Evolutionary conservation across 345 rosid genomes (phyloP), one percentile per base, ranked within the genome.

Genomic region (Rhizophora mangle): DNA sequence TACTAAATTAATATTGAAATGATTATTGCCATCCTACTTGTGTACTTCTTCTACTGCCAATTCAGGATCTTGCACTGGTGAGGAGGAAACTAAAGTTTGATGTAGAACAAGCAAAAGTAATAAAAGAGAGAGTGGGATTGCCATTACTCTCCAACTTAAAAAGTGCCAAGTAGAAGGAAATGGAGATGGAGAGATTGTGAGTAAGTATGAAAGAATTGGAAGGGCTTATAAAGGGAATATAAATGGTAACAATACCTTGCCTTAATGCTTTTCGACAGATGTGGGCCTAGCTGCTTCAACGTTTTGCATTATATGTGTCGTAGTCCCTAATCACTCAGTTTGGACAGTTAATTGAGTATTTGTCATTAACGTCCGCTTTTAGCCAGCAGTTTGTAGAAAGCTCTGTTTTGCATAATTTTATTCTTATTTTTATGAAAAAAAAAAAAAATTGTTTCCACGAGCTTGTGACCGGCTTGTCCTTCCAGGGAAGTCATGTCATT

Each of bases 21-120:
- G 13, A 10, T 55, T 54, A 16, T 55, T 22, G 13, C 22, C 8
- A 10, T 53, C 30, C 9, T 64, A 76, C 76, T 39, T 63, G 65
- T 67, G 68, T 8, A 76, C 75, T 76, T 76, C 72, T 11, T 71
- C 57, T 9, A 37, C 80, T 13, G 62, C 76, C 7, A 71, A 9
- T 31, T 71, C 75, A 49, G 80, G 80, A 63, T 76, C 75, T 22
- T 72, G 68, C n/a, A 67, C 61, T 8, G 69, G 69, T 21, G 69
- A 76, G 31, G 72, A 61, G 39, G 65, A 62, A 61, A 62, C 67
- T 27, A n/a, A 34, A 26, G 5, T 27, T 34, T 55, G 75, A 10
- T 64, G 54, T 19, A 24, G 21, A 30, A 71, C 26, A 24, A 71
- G 52, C 39, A 71, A 51, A 29, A 65, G 43, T 1, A 56, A 26